phyloP scores from a whole-genome alignment of 257 asterid species.

The Nicotiana knightiana region DNA sequence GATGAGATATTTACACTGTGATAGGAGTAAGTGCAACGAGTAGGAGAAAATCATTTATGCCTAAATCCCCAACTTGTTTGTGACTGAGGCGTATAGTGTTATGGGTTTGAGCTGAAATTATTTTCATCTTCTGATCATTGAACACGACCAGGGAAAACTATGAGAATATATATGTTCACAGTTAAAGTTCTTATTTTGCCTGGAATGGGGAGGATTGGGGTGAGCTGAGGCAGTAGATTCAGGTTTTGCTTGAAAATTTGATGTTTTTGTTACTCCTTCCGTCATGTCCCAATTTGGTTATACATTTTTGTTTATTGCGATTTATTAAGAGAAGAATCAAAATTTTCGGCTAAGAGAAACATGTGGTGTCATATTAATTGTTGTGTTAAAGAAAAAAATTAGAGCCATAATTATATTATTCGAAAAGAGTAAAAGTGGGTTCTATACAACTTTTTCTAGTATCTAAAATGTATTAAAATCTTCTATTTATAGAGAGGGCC shows the following conservation, averaged over 20 bases:
- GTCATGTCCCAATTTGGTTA: not conserved
- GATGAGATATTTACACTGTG: not conserved
- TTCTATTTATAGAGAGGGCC: not conserved
- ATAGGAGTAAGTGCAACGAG: not conserved
- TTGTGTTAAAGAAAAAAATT: not conserved
- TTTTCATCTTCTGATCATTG: not conserved
- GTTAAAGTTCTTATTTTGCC: not conserved
- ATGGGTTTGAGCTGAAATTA: not conserved
- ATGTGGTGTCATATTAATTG: not conserved
- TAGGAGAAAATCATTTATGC: not conserved
- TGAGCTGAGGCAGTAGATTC: not conserved
- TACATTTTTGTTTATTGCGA: not conserved
- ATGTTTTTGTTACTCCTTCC: not conserved
- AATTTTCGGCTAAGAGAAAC: not conserved
- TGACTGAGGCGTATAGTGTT: not conserved
- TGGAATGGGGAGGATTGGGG: not conserved
- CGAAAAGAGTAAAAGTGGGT: not conserved
- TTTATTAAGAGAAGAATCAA: constrained; percentile 1
- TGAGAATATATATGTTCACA: not conserved
- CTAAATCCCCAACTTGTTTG: not conserved
- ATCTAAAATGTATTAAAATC: not conserved
- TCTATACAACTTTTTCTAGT: not conserved
- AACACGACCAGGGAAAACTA: not conserved
- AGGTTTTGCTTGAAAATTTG: not conserved
- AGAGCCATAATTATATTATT: not conserved